Conservation (phyloP, 106 monocot genomes). For the Phalaenopsis equestris region DNA sequence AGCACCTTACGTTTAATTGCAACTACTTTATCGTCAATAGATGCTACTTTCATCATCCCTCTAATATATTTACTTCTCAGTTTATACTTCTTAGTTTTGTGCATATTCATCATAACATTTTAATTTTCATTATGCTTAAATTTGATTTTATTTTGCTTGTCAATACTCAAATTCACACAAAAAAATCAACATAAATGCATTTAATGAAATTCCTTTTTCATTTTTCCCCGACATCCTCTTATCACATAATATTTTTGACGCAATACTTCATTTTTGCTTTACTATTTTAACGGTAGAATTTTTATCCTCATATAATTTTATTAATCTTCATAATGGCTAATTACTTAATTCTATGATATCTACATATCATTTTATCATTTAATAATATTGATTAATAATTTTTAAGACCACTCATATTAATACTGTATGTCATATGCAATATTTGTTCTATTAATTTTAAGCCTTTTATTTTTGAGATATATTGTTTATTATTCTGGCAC, state of each 20-base stretch:
- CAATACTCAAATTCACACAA: background rate
- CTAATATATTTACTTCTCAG: background rate
- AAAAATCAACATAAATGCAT: background rate
- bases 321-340: background rate
- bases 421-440: background rate
- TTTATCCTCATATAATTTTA: background rate
- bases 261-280: background rate
- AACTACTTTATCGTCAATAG: background rate
- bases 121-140: background rate
- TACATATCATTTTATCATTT: background rate
- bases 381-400: background rate
- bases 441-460: background rate
- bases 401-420: background rate
- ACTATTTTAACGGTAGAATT: background rate
- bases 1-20: background rate
- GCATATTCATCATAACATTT: background rate
- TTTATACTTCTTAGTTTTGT: background rate
- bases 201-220: too few species aligned
- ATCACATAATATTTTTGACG: background rate
- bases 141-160: background rate
- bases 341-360: background rate
- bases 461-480: background rate
- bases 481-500: background rate
- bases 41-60: background rate
- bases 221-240: background rate